These are phyloP conservation scores for Lactarius tabidus DNA, from an alignment of 768 basidiomycete species.

Conservation along the genomic window DNA sequence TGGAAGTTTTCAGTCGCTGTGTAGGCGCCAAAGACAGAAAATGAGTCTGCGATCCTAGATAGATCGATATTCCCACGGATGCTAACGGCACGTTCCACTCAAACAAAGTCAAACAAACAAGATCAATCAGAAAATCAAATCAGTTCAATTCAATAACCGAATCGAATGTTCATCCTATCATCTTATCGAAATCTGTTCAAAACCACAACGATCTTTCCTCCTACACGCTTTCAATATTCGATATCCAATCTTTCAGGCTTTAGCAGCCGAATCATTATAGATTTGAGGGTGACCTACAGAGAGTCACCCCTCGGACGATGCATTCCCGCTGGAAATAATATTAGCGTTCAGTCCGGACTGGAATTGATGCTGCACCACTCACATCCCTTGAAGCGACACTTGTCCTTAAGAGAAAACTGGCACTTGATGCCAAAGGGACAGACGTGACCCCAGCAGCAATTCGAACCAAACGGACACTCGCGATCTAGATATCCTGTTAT, in stretches of 20 bases:
- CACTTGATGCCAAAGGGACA: conserved; percentile 63
- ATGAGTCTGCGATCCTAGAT: neutral
- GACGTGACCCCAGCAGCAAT: conserved; percentile 80
- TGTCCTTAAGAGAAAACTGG: conserved; percentile 69
- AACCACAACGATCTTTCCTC: neutral
- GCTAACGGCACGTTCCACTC: conserved; percentile 43
- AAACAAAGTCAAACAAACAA: neutral
- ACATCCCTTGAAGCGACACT: conserved; percentile 85
- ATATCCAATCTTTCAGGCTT: conserved; percentile 1
- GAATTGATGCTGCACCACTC: conserved; percentile 27
- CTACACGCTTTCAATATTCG: neutral
- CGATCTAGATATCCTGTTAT: conserved; percentile 42
- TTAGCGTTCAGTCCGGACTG: neutral
- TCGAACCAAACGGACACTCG: conserved; percentile 68
- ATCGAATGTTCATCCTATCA: conserved; percentile 1
- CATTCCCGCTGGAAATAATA: conserved; percentile 38
- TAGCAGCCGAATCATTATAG: neutral
- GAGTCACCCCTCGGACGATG: conserved; percentile 30
- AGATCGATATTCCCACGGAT: conserved; percentile 72
- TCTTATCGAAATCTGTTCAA: conserved; percentile 3
- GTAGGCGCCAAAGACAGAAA: conserved; percentile 43
- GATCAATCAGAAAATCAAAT: conserved; percentile 23
- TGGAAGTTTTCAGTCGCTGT: conserved; percentile 21
- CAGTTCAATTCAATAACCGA: conserved; percentile 14
- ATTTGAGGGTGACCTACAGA: neutral